phyloP scores from a whole-genome alignment of 306 rosid species.

The Glycyrrhiza uralensis region DNA sequence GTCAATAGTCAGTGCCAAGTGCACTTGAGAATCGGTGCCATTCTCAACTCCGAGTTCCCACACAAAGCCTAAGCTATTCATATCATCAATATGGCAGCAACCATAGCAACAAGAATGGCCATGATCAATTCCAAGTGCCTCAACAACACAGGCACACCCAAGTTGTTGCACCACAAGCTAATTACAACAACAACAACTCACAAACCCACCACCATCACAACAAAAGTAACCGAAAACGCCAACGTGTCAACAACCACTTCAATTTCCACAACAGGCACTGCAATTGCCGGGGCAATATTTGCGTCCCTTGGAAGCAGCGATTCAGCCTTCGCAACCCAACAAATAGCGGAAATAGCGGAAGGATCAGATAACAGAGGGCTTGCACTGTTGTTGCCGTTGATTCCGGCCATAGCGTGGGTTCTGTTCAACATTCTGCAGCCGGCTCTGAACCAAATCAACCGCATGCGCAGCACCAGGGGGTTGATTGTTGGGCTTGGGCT shows the following conservation, averaged over 20 bases:
- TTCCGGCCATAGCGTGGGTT: constrained; percentile 93
- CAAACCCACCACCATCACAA: constrained; percentile 52
- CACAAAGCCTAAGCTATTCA: neutral
- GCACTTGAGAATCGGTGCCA: neutral
- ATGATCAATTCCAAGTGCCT: constrained; percentile 67
- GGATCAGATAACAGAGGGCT: constrained; percentile 79
- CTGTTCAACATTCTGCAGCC: constrained; percentile 89
- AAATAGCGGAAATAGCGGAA: constrained; percentile 64
- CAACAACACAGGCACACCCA: constrained; percentile 36
- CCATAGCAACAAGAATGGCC: constrained; percentile 80
- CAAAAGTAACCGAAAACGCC: constrained; percentile 31
- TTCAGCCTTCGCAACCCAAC: constrained; percentile 77
- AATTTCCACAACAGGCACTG: constrained; percentile 47
- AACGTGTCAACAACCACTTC: neutral
- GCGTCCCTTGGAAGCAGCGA: constrained; percentile 54
- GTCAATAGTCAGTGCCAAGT: neutral
- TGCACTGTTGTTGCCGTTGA: constrained; percentile 63
- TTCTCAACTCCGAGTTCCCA: no score
- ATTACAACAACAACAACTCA: constrained; percentile 5
- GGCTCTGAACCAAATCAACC: constrained; percentile 75
- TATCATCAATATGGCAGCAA: constrained; percentile 68
- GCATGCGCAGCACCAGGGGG: constrained; percentile 61
- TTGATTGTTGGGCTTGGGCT: constrained; percentile 31
- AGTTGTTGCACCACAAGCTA: constrained; percentile 38
- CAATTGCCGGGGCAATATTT: constrained; percentile 78